Conservation (phyloP, 371 early-diverging fungal genomes). For the Lichtheimia ramosa region DNA sequence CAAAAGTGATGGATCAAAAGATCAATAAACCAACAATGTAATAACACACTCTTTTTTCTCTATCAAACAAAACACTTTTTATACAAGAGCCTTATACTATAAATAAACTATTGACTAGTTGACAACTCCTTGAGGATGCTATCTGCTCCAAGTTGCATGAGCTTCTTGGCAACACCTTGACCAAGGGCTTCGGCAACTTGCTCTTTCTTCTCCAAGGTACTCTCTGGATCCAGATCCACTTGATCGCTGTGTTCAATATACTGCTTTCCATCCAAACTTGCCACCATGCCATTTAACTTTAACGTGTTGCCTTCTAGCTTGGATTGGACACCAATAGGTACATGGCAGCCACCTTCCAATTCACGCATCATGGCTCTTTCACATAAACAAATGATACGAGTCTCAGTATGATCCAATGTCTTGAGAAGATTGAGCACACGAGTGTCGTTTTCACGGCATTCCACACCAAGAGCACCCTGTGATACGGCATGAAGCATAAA, state of each 20-base stretch:
- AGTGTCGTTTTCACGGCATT: conserved; percentile 76
- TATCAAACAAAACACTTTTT: no score
- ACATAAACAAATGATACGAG: conserved; percentile 70
- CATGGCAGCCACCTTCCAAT: conserved; percentile 95
- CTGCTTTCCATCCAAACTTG: conserved; percentile 67
- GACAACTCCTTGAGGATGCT: conserved; percentile 30
- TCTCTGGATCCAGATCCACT: conserved; percentile 34
- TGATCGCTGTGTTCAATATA: conserved; percentile 50
- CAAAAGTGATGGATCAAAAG: no score
- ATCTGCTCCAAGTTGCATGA: conserved; percentile 33
- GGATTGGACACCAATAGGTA: conserved; percentile 92
- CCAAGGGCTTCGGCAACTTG: conserved; percentile 27
- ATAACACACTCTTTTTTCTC: no score
- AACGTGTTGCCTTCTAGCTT: conserved; percentile 46
- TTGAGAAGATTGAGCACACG: conserved; percentile 47
- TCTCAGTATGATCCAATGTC: conserved; percentile 65
- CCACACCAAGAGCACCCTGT: conserved; percentile 92
- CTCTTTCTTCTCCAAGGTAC: conserved; percentile 31
- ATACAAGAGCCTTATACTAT: no score
- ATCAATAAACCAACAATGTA: no score
- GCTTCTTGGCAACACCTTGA: conserved; percentile 22
- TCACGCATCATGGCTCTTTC: conserved; percentile 91
- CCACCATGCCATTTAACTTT: conserved; percentile 63
- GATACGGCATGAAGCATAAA: conserved; percentile 89
- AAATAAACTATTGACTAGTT: neutral